Conservation (phyloP, 306 rosid genomes). For the Hylodesmum podocarpum region DNA sequence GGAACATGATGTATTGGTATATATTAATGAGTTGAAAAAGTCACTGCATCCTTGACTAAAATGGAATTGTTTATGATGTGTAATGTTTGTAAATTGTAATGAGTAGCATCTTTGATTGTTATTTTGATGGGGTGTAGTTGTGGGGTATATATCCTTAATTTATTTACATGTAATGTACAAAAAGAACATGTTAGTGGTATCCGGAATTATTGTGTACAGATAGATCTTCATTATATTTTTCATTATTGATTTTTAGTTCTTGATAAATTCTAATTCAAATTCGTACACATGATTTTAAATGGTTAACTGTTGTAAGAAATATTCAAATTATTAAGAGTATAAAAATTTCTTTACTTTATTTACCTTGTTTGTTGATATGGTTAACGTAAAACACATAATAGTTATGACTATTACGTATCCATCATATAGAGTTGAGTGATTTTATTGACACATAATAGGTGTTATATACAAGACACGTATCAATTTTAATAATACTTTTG, state of each 20-base stretch:
- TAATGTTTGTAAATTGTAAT: background rate
- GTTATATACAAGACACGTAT: too few relatives aligned
- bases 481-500: too few relatives aligned
- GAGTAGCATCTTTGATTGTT: background rate
- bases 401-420: too few relatives aligned
- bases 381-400: too few relatives aligned
- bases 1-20: conserved; percentile 1
- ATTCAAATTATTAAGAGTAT: background rate
- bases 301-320: background rate
- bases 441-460: too few relatives aligned
- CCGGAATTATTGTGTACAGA: background rate
- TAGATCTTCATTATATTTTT: background rate
- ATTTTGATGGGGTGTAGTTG: background rate
- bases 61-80: conserved; percentile 1
- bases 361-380: too few relatives aligned
- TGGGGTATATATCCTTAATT: conserved; percentile 12
- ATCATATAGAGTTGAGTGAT: too few relatives aligned
- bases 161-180: conserved; percentile 24
- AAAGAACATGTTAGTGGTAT: conserved; percentile 4
- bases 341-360: too few relatives aligned
- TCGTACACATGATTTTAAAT: background rate
- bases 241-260: too few relatives aligned
- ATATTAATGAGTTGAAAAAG: background rate
- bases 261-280: too few relatives aligned
- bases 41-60: background rate